These are phyloP conservation scores for Adiantum capillusveneris DNA, from an alignment of 75 land plant genomes.

Conservation along the genomic window DNA sequence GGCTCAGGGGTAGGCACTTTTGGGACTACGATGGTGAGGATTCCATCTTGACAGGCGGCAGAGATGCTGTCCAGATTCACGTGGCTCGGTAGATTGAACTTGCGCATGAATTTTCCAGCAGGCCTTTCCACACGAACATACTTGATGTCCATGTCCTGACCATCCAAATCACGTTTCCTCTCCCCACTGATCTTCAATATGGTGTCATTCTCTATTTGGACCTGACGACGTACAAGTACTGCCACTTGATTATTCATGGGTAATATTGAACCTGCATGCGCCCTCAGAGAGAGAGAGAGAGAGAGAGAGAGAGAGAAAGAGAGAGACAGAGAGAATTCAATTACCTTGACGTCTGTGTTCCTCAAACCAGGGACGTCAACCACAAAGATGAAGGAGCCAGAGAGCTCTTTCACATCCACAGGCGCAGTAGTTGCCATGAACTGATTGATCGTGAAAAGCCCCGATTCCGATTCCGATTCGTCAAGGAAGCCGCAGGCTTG, in stretches of 20 bases:
- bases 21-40: slow-evolving; percentile 36
- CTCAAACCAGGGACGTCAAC: slow-evolving; percentile 19
- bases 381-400: slow-evolving; percentile 11
- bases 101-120: slow-evolving; percentile 36
- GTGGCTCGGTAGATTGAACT: slow-evolving; percentile 36
- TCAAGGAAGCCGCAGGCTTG: too few relatives aligned
- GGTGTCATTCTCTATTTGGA: slow-evolving; percentile 44
- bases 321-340: not conserved
- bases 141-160: slow-evolving; percentile 22
- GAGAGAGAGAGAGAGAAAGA: not conserved
- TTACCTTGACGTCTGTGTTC: slow-evolving; percentile 23
- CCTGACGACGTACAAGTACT: too few relatives aligned
- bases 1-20: slow-evolving; percentile 44
- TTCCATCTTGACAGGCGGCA: slow-evolving; percentile 40
- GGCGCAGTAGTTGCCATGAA: slow-evolving; percentile 5
- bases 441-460: too few relatives aligned
- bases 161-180: slow-evolving; percentile 32
- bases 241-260: too few relatives aligned
- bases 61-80: slow-evolving; percentile 29
- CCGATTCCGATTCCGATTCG: too few relatives aligned
- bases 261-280: too few relatives aligned
- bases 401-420: slow-evolving; percentile 19
- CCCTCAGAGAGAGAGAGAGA: not conserved
- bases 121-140: slow-evolving; percentile 38
- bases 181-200: slow-evolving; percentile 41